phyloP scores from a whole-genome alignment of 805 yeast genomes.

The Kodamaea kaohsiungensis region DNA sequence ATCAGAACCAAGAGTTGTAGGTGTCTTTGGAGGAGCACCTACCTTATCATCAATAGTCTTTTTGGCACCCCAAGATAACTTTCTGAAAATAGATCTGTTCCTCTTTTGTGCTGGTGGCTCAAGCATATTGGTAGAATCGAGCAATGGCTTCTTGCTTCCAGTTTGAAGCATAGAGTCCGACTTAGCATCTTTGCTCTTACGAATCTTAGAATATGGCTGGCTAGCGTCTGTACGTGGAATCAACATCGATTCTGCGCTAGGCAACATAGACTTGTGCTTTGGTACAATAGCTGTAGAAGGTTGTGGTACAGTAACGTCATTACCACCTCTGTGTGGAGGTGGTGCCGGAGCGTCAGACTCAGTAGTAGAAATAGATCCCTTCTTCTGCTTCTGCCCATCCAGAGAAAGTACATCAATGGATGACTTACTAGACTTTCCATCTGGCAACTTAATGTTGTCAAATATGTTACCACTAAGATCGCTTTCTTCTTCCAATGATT shows the following conservation, averaged over 20 bases:
- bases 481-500: constrained; percentile 25
- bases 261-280: constrained; percentile 27
- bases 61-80: constrained; percentile 51
- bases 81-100: constrained; percentile 47
- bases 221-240: constrained; percentile 24
- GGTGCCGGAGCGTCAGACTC: background rate
- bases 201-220: constrained; percentile 24
- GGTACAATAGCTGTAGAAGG: background rate
- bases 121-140: constrained; percentile 34
- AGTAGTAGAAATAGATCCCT: background rate
- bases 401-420: constrained; percentile 5
- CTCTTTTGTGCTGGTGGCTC: constrained; percentile 24
- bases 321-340: constrained; percentile 4
- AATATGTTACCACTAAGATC: constrained; percentile 32
- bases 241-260: constrained; percentile 38
- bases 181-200: constrained; percentile 19
- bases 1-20: background rate
- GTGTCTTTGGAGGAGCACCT: constrained; percentile 1
- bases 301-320: background rate
- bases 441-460: constrained; percentile 52
- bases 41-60: constrained; percentile 32
- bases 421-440: constrained; percentile 27
- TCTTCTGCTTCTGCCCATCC: constrained; percentile 3
- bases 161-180: constrained; percentile 20
- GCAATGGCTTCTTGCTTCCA: constrained; percentile 30